phyloP scores from a whole-genome alignment of 306 rosid species.

The Acacia melanoxylon region DNA sequence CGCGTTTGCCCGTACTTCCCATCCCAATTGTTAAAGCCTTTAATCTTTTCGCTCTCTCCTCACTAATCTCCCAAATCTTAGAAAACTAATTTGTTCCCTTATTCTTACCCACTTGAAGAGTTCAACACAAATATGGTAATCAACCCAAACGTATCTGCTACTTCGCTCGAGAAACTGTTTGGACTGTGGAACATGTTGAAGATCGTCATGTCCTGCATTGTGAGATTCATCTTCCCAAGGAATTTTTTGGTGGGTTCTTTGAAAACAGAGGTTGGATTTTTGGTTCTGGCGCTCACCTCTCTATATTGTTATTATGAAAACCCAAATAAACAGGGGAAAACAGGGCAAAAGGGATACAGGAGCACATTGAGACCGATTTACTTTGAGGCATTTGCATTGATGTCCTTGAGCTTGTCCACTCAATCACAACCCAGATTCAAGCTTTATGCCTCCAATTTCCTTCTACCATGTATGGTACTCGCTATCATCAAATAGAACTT shows the following conservation, averaged over 20 bases:
- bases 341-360: not conserved
- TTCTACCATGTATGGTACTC: slow-evolving; percentile 9
- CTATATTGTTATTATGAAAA: not conserved
- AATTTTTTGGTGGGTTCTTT: not conserved
- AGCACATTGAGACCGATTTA: not conserved
- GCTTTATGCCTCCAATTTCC: slow-evolving; percentile 11
- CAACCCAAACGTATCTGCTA: not conserved
- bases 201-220: not conserved
- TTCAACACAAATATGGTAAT: not conserved
- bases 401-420: slow-evolving; percentile 24
- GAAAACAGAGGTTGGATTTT: not conserved
- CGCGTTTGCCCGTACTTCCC: not conserved
- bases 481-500: slow-evolving; percentile 7
- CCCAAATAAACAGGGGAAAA: not conserved
- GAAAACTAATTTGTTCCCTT: not conserved
- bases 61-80: not conserved
- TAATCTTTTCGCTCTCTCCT: not conserved
- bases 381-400: not conserved
- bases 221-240: not conserved
- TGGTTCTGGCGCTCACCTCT: not conserved
- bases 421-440: not conserved
- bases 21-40: not conserved
- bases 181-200: not conserved
- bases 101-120: not conserved
- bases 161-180: not conserved